A percentile compares a stretch with the other conserved stretches of the same genome.
Evolutionary conservation across 257 asterid genomes (phyloP).

Genomic region (Cinchona pubescens): DNA sequence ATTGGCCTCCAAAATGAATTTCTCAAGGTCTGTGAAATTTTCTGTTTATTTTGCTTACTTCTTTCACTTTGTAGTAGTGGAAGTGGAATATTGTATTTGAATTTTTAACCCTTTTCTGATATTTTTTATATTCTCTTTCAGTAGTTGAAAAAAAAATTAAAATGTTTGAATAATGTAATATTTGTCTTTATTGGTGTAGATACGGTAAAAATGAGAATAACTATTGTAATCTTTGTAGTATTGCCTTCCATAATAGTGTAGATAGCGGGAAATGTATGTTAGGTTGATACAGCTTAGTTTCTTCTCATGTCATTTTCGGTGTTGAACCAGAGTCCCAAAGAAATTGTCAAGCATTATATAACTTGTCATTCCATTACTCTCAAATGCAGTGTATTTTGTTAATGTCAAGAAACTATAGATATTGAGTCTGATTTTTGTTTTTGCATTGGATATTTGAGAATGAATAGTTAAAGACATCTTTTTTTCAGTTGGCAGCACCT

Average conservation of each 20-base stretch:
- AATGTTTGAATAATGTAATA: too few relatives aligned
- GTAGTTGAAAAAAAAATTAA: too few relatives aligned
- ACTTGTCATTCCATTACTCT: background rate
- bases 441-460: background rate
- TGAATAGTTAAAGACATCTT: constrained; percentile 1
- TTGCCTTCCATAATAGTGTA: background rate
- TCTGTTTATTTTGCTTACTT: background rate
- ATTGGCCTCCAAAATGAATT: constrained; percentile 78
- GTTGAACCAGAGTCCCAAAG: background rate
- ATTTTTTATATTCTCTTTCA: too few relatives aligned
- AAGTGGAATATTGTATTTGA: too few relatives aligned
- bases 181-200: too few relatives aligned
- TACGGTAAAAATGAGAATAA: too few relatives aligned
- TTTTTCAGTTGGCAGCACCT: constrained; percentile 78
- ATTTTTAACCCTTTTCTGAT: too few relatives aligned
- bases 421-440: background rate
- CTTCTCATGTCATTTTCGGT: background rate
- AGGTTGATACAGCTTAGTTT: background rate
- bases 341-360: background rate
- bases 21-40: constrained; percentile 51
- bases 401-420: background rate
- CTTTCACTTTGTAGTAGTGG: background rate
- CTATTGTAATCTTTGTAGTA: too few relatives aligned
- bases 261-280: background rate
- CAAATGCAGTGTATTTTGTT: background rate